Percentiles rank a stretch among this genome's conserved stretches.
Conservation (phyloP, 768 basidiomycete species). For the Xerocomus spinulosus region DNA sequence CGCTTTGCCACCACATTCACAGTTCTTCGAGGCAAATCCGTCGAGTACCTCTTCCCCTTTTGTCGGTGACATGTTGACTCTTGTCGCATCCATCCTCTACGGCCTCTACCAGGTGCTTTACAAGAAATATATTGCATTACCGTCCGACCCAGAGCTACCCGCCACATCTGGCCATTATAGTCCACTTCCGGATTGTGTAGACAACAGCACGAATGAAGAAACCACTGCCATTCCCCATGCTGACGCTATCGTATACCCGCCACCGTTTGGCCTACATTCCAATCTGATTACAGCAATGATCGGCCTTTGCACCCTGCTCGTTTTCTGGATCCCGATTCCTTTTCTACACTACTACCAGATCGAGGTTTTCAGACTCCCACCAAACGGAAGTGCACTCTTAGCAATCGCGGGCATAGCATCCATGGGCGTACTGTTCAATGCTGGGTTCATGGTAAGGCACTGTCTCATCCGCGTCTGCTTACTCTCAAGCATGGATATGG, state of each 20-base stretch:
- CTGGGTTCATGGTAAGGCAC: conserved; percentile 71
- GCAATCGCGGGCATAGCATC: conserved; percentile 66
- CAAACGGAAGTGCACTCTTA: conserved; percentile 38
- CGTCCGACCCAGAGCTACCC: conserved; percentile 54
- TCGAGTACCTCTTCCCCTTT: conserved; percentile 46
- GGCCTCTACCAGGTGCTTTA: conserved; percentile 82
- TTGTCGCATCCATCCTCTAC: conserved; percentile 66
- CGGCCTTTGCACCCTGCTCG: conserved; percentile 68
- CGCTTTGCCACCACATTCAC: conserved; percentile 19
- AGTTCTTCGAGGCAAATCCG: conserved; percentile 2
- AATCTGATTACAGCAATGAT: conserved; percentile 77
- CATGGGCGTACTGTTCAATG: conserved; percentile 76
- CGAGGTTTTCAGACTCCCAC: conserved; percentile 67
- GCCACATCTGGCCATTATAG: conserved; percentile 41
- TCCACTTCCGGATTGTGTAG: conserved; percentile 38
- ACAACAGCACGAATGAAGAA: conserved; percentile 23
- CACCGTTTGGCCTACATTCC: conserved; percentile 81
- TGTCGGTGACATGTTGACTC: conserved; percentile 68
- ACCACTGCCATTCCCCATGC: conserved; percentile 12
- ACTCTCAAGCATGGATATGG: conserved; percentile 2
- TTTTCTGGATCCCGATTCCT: conserved; percentile 78
- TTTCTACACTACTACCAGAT: conserved; percentile 61
- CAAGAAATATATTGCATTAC: conserved; percentile 71
- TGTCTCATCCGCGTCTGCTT: not conserved
- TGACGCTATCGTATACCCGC: conserved; percentile 44